Percentiles rank a stretch among this genome's conserved stretches.
Evolutionary conservation across 139 green algal species (phyloP).

Genomic region (Volvox africanus): DNA sequence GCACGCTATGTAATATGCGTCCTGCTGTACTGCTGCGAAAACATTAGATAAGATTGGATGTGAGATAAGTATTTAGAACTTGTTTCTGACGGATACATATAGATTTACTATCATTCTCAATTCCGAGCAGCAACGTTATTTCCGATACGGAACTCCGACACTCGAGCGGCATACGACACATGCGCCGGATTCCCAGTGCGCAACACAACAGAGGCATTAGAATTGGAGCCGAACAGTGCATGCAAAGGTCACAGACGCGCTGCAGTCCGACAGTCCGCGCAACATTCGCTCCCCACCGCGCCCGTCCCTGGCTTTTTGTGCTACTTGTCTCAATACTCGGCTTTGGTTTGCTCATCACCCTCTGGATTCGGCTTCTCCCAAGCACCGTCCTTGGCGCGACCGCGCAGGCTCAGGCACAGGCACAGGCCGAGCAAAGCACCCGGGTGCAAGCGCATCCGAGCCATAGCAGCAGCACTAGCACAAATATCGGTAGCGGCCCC

Average conservation of each 20-base stretch:
- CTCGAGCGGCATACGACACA: neutral
- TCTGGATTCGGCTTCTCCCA: conserved; percentile 24
- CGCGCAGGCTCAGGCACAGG: neutral
- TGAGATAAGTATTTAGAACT: too few species aligned
- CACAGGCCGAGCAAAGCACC: neutral
- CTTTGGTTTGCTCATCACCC: neutral
- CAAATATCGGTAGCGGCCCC: neutral
- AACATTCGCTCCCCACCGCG: neutral
- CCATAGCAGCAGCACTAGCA: neutral
- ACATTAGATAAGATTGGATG: too few species aligned
- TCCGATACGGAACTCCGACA: neutral
- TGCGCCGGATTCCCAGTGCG: neutral
- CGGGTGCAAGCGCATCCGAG: neutral
- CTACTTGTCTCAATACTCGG: neutral
- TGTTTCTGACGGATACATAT: too few species aligned
- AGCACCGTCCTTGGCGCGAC: neutral
- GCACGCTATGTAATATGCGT: too few species aligned
- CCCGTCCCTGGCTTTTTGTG: neutral
- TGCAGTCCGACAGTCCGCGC: neutral
- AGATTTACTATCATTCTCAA: too few species aligned
- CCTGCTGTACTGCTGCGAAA: too few species aligned
- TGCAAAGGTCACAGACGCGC: neutral
- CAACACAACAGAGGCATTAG: neutral
- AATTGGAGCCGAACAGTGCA: neutral
- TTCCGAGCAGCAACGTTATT: too few species aligned